These are phyloP conservation scores for Volvox africanus DNA, from an alignment of 139 green algal genomes.

Conservation along the genomic window DNA sequence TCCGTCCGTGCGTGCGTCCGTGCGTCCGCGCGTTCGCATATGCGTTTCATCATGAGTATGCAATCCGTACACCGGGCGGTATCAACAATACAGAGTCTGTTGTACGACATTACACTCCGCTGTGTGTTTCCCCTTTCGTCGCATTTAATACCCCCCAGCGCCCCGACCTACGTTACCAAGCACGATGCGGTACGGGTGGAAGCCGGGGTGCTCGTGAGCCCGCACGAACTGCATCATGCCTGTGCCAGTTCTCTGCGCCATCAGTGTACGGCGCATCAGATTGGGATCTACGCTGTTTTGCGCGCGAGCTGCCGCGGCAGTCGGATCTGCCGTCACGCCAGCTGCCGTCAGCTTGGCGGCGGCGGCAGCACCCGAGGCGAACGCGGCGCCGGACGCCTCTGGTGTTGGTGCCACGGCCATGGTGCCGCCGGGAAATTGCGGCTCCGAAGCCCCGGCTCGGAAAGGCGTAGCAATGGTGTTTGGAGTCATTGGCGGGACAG, in stretches of 20 bases:
- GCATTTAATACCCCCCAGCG: no score
- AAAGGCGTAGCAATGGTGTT: neutral
- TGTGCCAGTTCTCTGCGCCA: constrained; percentile 18
- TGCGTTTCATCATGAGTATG: neutral
- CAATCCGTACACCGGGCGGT: no score
- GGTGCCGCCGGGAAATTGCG: neutral
- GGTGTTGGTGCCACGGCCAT: neutral
- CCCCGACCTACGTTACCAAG: constrained; percentile 79
- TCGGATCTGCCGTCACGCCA: neutral
- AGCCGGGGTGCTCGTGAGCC: constrained; percentile 68
- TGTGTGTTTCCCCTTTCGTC: no score
- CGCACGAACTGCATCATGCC: constrained; percentile 37
- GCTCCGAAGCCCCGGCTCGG: neutral
- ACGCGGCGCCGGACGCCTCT: neutral
- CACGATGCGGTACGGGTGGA: constrained; percentile 93
- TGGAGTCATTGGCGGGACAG: neutral
- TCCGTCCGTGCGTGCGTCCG: no score
- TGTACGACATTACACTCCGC: neutral
- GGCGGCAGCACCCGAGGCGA: neutral
- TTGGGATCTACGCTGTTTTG: constrained; percentile 43
- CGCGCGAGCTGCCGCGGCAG: neutral
- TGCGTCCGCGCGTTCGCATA: no score
- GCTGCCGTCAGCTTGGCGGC: neutral
- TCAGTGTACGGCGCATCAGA: constrained; percentile 43
- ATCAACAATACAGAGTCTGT: no score